Evolutionary conservation across 1,284 basidiomycete species (phyloP), one percentile per base, ranked within the genome.

Genomic region (Heliocybe sulcata): DNA sequence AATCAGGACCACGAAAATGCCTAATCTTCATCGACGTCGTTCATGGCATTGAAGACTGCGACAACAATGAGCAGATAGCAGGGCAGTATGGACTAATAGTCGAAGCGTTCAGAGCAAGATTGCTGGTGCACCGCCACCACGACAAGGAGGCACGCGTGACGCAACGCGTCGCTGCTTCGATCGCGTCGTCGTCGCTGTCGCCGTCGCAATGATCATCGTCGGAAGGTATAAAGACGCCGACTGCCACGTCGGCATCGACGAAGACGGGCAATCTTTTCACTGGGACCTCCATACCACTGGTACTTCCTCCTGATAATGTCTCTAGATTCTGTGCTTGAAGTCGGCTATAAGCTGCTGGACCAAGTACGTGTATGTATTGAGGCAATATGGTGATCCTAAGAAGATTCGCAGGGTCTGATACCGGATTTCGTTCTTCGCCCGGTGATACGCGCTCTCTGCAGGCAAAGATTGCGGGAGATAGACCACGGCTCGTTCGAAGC

Each of bases 341-440:
- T 67, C 49, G 70, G 67, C 9, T 72, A 72, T 55, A 57, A 64
- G 54, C 64, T 69, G 27, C 62, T 73, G 20, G 72, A 73, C 59
- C 65, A 61, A 60, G 68, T 69, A 55, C 3, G 51, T 31, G 14
- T 12, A 16, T 12, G 22, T 20, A 9, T 35, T 20, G 12, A 10
- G 19, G 33, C 8, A 50, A 14, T 27, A 52, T 29, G 8, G 31
- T 3, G 31, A 27, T 16, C 3, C 52, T 54, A 4, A 47, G 3
- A 6, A 14, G 27, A 35, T 22, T 4, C 11, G 16, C 57, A 83
- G 79, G 81, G 82, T 23, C 56, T 79, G 1, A 71, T 89, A 23
- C 86, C 86, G 11, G 86, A 89, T 63, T 76, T 81, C 55, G 60
- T 86, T 29, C 66, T 89, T 19, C 77, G 87, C 27, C 73, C 73